A percentile compares a stretch with the other conserved stretches of the same genome.
These are phyloP conservation scores for Chaetomium strumarium DNA, from an alignment of 2,329 filamentous ascomycete species.

Conservation along the genomic window DNA sequence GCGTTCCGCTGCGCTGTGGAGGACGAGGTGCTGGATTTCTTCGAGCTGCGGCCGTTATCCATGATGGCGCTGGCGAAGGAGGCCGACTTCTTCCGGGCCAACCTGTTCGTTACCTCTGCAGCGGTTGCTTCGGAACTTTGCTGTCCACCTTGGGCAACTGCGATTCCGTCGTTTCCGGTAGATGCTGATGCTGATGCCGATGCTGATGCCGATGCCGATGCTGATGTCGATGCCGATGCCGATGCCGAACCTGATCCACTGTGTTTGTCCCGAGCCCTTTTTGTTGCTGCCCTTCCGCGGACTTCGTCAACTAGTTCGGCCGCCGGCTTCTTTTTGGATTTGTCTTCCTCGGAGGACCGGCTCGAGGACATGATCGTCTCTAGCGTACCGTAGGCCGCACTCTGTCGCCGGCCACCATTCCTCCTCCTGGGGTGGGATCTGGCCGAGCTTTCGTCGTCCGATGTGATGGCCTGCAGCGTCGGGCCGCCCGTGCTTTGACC, in stretches of 20 bases:
- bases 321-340: constrained; percentile 53
- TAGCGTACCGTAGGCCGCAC: constrained; percentile 54
- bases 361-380: constrained; percentile 64
- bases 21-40: background rate
- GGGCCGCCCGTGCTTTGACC: constrained; percentile 36
- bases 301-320: constrained; percentile 49
- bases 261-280: constrained; percentile 28
- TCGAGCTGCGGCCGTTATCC: constrained; percentile 28
- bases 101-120: constrained; percentile 13
- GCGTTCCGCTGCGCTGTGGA: constrained; percentile 25
- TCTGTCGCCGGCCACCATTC: constrained; percentile 38
- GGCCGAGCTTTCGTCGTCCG: constrained; percentile 44
- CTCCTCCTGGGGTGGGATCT: constrained; percentile 37
- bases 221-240: constrained; percentile 9
- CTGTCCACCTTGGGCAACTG: background rate
- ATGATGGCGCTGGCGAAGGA: constrained; percentile 44
- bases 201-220: constrained; percentile 3
- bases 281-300: constrained; percentile 41
- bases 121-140: background rate
- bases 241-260: constrained; percentile 16
- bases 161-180: constrained; percentile 9
- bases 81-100: constrained; percentile 33
- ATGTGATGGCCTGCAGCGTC: constrained; percentile 51
- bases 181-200: constrained; percentile 11
- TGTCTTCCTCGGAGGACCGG: constrained; percentile 57